Evolutionary conservation across 208 protist genomes (phyloP), one percentile per base, ranked within the genome.

Genomic region (Crithidia sp.): DNA sequence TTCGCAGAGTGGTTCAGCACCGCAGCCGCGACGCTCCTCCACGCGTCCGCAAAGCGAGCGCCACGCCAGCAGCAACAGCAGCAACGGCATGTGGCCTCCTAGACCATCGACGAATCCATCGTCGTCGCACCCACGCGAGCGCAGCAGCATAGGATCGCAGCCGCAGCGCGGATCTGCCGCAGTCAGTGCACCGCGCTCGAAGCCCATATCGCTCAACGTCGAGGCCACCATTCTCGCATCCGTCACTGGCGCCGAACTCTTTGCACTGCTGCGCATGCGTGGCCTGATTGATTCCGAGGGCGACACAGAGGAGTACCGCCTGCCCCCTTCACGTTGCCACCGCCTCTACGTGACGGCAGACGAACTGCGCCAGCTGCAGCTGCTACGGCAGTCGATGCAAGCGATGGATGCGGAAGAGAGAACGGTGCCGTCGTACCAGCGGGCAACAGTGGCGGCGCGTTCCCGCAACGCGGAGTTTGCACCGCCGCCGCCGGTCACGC

Each of bases 201-300:
- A 61, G 45, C 74, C 74, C 8, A 71, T 71, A n/a, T 77, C 79
- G 40, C 64, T 85, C 55, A 73, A 73, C 58, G 63, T 81, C 2
- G 76, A 89, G 39, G 77, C 80, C 17, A 90, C 74, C 10, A 63
- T 87, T 13, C 67, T 91, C 2, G 83, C 84, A 45, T 52, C 75
- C 5, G 74, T 96, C 14, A 90, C 84, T 0, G 90, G 88, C 0
- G 86, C 89, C 0, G 92, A 96, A 77, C 58, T 96, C 0, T 84
- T 96, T 59, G 90, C 88, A 0, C 60, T 96, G 1, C 71, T 96
- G 43, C 84, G 92, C 16, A 74, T 95, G 71, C 88, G 92, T 5
- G 84, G 89, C 0, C 68, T 93, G 9, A 85, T 96, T n/a, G 79
- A 84, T 8, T 95, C 92, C 5, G 72, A 81, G 37, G 84, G 81